phyloP scores from a whole-genome alignment of 1,284 basidiomycete genomes.

The Neotropicomus parvogracilis region DNA sequence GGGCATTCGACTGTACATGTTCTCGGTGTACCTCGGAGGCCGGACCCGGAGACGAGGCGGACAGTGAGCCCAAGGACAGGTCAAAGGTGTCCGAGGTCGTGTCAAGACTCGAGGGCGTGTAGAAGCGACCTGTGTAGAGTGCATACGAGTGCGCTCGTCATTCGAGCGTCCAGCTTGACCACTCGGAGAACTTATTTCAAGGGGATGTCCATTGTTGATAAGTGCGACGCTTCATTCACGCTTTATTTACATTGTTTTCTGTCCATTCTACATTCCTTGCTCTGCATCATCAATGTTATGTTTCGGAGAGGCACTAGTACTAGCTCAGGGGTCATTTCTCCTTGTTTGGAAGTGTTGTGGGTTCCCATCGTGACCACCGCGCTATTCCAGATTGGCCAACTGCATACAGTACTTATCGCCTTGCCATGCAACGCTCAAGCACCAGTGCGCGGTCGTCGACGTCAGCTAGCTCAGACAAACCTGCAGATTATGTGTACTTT shows the following conservation, averaged over 20 bases:
- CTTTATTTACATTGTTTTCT: conserved; percentile 2
- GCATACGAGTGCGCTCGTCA: neutral
- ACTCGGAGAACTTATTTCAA: no score
- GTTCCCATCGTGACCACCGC: conserved; percentile 24
- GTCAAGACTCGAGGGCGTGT: conserved; percentile 37
- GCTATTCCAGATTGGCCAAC: neutral
- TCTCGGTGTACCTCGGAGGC: conserved; percentile 57
- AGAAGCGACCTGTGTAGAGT: conserved; percentile 1
- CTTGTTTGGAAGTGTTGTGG: neutral
- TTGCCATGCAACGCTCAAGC: conserved; percentile 31
- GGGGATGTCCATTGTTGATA: neutral
- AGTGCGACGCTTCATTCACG: neutral
- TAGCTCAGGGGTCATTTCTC: neutral
- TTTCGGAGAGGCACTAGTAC: no score
- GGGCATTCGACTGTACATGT: conserved; percentile 74
- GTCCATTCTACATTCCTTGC: conserved; percentile 2
- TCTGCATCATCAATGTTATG: conserved; percentile 7
- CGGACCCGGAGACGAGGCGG: conserved; percentile 36
- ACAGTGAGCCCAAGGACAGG: conserved; percentile 47
- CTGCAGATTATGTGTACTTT: conserved; percentile 79
- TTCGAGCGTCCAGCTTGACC: no score
- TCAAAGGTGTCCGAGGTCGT: conserved; percentile 55
- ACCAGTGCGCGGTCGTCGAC: conserved; percentile 31
- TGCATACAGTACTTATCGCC: neutral
- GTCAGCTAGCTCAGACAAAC: conserved; percentile 29